Conservation (phyloP, 306 rosid species). For the Medicago arabica region DNA sequence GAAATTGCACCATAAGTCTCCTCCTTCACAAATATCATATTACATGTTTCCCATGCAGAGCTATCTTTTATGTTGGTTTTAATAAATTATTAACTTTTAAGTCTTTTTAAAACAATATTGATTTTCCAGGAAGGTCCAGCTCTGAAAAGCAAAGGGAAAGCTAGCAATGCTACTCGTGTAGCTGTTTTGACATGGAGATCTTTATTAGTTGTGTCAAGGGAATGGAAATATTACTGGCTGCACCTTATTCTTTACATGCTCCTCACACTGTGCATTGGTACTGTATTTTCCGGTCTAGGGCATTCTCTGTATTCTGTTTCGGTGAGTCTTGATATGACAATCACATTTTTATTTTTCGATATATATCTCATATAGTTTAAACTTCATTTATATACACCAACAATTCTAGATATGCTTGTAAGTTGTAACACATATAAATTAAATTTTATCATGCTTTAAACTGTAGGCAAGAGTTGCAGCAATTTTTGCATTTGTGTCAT, state of each 20-base stretch:
- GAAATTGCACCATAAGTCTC: constrained; percentile 5
- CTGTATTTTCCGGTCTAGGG: constrained; percentile 91
- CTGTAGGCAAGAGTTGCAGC: constrained; percentile 98
- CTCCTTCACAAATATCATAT: constrained; percentile 5
- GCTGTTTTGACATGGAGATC: constrained; percentile 99
- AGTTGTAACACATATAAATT: constrained; percentile 12
- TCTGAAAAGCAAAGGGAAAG: constrained; percentile 96
- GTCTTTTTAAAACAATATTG: constrained; percentile 42
- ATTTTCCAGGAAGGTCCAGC: constrained; percentile 84
- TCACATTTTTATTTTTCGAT: constrained; percentile 15
- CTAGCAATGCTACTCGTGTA: constrained; percentile 69
- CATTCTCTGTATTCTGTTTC: constrained; percentile 93
- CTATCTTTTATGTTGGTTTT: neutral
- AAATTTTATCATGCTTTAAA: constrained; percentile 22
- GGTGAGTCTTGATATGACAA: constrained; percentile 59
- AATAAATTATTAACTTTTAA: constrained; percentile 8
- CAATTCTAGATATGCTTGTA: constrained; percentile 23
- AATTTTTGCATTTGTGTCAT: constrained; percentile 82
- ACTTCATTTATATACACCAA: constrained; percentile 13
- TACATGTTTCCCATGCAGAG: neutral
- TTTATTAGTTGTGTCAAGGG: constrained; percentile 93
- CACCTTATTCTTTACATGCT: constrained; percentile 94
- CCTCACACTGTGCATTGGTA: constrained; percentile 81
- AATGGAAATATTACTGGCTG: constrained; percentile 98
- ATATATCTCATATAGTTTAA: neutral